A percentile compares a stretch with the other conserved stretches of the same genome.
Evolutionary conservation across 257 asterid genomes (phyloP).

Genomic region (Solanum peruvianum): DNA sequence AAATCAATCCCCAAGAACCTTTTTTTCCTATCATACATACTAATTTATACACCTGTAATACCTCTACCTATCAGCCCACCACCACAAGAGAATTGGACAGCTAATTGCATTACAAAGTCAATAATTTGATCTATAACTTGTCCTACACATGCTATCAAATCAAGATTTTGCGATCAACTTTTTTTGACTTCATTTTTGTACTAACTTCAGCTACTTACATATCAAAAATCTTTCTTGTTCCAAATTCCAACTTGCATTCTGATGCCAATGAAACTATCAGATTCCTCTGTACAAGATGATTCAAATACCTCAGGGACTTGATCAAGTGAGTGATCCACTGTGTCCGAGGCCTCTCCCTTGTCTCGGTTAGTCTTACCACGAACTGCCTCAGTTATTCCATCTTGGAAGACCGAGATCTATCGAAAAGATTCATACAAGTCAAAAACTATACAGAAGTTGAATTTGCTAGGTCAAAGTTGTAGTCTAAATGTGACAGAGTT

Average conservation of each 20-base stretch:
- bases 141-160: not conserved
- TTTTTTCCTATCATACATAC: not conserved
- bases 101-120: not conserved
- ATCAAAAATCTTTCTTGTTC: not conserved
- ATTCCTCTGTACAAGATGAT: constrained; percentile 28
- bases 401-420: constrained; percentile 83
- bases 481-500: not conserved
- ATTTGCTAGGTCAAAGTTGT: not conserved
- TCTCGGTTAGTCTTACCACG: constrained; percentile 87
- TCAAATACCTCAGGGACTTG: constrained; percentile 70
- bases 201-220: not conserved
- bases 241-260: constrained; percentile 1
- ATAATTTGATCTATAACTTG: not conserved
- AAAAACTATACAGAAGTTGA: not conserved
- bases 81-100: not conserved
- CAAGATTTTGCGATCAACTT: not conserved
- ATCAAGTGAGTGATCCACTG: constrained; percentile 53
- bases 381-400: constrained; percentile 56
- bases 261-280: constrained; percentile 25
- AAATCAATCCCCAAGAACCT: not conserved
- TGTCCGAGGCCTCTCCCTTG: constrained; percentile 68
- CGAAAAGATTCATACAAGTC: not conserved
- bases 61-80: not conserved
- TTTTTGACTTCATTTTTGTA: not conserved
- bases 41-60: not conserved